Evolutionary conservation across 495 filamentous ascomycete genomes (phyloP).

Genomic region (Viridothelium virens): DNA sequence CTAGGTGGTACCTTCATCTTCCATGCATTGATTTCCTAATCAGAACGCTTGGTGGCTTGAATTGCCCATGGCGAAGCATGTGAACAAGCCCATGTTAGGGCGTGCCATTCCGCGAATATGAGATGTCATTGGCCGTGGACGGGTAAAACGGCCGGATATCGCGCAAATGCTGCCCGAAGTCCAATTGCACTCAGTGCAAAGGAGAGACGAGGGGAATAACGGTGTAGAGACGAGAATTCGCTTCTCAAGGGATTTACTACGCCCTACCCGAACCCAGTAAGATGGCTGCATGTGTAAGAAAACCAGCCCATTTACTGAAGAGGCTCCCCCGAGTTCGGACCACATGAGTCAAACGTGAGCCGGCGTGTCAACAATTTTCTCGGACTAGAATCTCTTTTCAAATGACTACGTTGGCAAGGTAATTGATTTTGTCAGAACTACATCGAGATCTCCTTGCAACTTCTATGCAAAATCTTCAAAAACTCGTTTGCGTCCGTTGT

Average conservation of each 20-base stretch:
- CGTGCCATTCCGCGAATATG: not conserved
- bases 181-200: not conserved
- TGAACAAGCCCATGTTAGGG: not conserved
- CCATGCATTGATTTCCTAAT: too few species aligned
- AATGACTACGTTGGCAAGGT: not conserved
- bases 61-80: not conserved
- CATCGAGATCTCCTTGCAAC: not conserved
- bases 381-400: not conserved
- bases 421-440: not conserved
- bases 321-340: not conserved
- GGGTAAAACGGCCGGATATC: conserved; percentile 5
- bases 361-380: not conserved
- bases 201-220: not conserved
- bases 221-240: not conserved
- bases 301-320: not conserved
- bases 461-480: not conserved
- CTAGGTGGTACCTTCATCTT: too few species aligned
- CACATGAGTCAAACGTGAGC: not conserved
- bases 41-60: too few species aligned
- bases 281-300: not conserved
- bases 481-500: not conserved
- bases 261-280: not conserved
- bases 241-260: not conserved
- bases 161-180: not conserved
- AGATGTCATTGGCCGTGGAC: not conserved